Base-by-base conservation (phyloP, 805 yeast species). In the Candida rishiriensis region DNA sequence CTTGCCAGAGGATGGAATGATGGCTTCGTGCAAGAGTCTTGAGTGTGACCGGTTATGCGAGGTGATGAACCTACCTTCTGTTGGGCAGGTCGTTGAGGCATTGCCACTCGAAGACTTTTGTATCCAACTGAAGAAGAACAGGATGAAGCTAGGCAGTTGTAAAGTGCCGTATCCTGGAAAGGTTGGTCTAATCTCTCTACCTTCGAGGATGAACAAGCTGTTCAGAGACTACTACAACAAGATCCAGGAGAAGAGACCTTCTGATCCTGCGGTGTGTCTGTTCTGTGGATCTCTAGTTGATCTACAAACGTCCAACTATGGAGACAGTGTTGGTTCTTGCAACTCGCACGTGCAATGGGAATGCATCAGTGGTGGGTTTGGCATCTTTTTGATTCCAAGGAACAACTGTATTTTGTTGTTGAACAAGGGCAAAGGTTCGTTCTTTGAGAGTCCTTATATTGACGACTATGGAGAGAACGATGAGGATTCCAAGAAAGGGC, bases 401-500 rank as follows among this genome's bases (percentile, higher is more conserved):
- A 83, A 81, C 50, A 75, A 86, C 50, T 68, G 83, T 11, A 57
- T 86, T 21, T 64, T 88, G 41, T 58, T 88, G 30, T 59, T 91
- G 38, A 77, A 85, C 46, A 79, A 79, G 40, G 84, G 83, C 8
- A 83, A 85, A 32, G 99, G 99, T 0, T 79, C 96, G 1, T 91
- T 91, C 60, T 73, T 78, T 48, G 81, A 80, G 30, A 84, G 95
- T 3, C 98, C 98, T 0, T 91, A 82, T 58, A 65, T 87, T 31
- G 96, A 90, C 60, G 73, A 73, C 31, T 95, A 88, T 61, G 97
- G 97, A 1, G 97, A 90, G 56, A 64, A 81, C 13, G 88, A 90
- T 40, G 83, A 81, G 36, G 90, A 83, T 41, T 70, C 79, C 51
- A 85, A 79, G 65, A 79, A 81, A 39, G 83, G 83, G 1, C 78